Evolutionary conservation across 371 early-diverging fungal genomes (phyloP).

Genomic region (Syncephalis plumigaleata): DNA sequence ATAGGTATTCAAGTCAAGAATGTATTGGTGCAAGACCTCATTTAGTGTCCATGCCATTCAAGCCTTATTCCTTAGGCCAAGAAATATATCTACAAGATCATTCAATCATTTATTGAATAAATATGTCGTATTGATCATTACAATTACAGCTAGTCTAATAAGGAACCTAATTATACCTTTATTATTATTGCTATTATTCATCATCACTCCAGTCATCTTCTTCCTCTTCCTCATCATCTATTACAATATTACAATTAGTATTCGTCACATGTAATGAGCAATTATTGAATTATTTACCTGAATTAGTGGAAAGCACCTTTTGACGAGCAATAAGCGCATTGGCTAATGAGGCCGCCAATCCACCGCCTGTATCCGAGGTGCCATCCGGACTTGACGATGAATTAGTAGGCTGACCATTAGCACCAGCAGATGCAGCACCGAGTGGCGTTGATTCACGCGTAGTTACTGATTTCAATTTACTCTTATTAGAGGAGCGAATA

Average conservation of each 20-base stretch:
- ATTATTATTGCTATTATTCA: too few relatives aligned
- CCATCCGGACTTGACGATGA: conserved; percentile 6
- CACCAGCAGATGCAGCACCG: not conserved
- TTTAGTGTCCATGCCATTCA: too few relatives aligned
- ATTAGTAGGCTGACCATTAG: conserved; percentile 4
- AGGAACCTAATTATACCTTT: too few relatives aligned
- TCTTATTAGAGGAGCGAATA: conserved; percentile 22
- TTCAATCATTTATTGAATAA: too few relatives aligned
- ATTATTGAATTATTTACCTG: not conserved
- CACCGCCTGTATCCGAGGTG: conserved; percentile 6
- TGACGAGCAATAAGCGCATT: conserved; percentile 9
- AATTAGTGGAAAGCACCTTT: conserved; percentile 5
- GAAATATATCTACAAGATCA: too few relatives aligned
- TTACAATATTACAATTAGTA: too few relatives aligned
- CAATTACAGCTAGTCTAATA: too few relatives aligned
- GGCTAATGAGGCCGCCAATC: conserved; percentile 11
- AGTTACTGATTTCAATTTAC: conserved; percentile 1
- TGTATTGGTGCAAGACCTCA: too few relatives aligned
- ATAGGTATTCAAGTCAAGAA: too few relatives aligned
- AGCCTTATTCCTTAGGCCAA: too few relatives aligned
- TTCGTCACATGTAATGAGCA: too few relatives aligned
- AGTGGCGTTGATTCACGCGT: not conserved
- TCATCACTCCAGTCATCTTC: conserved; percentile 16
- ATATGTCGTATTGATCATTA: too few relatives aligned
- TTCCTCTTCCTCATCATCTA: conserved; percentile 16